A percentile compares a stretch with the other conserved stretches of the same genome.
These are phyloP conservation scores for Leccinellum albellum DNA, from an alignment of 768 basidiomycete genomes.

Conservation along the genomic window DNA sequence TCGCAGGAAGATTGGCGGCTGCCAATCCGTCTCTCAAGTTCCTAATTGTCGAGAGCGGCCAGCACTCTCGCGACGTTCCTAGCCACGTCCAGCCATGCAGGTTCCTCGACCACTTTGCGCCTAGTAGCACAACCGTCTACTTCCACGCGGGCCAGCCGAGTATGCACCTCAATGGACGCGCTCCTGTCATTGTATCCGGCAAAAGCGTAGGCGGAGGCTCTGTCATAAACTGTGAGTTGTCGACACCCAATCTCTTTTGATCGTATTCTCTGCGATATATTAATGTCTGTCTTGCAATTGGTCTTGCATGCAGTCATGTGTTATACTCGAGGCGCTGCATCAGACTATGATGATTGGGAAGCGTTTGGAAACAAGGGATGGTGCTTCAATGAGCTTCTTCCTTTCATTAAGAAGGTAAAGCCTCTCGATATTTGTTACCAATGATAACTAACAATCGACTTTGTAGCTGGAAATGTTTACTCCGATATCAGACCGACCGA, in stretches of 20 bases:
- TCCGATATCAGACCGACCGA: slow-evolving; percentile 25
- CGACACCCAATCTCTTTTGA: background rate
- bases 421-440: slow-evolving; percentile 25
- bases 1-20: slow-evolving; percentile 47
- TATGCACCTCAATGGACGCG: slow-evolving; percentile 43
- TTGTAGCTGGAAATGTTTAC: slow-evolving; percentile 39
- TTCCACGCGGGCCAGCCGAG: slow-evolving; percentile 39
- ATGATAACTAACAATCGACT: slow-evolving; percentile 31
- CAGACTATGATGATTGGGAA: slow-evolving; percentile 63
- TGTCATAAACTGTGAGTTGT: slow-evolving; percentile 50
- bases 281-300: no score
- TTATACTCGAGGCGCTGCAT: slow-evolving; percentile 57
- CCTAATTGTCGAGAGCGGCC: slow-evolving; percentile 32
- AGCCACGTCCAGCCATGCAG: slow-evolving; percentile 53
- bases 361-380: slow-evolving; percentile 54
- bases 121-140: slow-evolving; percentile 40
- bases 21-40: slow-evolving; percentile 55
- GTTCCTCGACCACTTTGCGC: slow-evolving; percentile 40
- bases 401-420: slow-evolving; percentile 53
- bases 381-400: slow-evolving; percentile 54
- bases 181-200: slow-evolving; percentile 41
- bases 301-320: slow-evolving; percentile 32
- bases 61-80: slow-evolving; percentile 38
- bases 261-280: no score
- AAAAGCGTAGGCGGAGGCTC: slow-evolving; percentile 62